Evolutionary conservation across 139 green algal species (phyloP), one percentile per base, ranked within the genome.

Genomic region (Chlorokybus atmophyticus): DNA sequence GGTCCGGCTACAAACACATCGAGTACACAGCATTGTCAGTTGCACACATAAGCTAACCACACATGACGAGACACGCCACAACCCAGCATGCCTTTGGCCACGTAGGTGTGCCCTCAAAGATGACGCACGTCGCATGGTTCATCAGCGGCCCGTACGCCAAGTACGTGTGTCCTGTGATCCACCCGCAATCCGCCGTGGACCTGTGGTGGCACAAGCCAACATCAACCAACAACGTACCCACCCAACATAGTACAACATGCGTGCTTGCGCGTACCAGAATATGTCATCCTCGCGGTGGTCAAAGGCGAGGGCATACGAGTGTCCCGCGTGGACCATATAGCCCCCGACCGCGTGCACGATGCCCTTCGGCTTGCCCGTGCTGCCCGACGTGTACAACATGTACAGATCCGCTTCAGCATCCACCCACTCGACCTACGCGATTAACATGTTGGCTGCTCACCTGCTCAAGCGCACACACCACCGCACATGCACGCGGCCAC

Each of bases 131-230:
- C 2, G 78, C 84, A 4, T 86, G 79, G 54, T 86, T 85, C 10
- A 97, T 74, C 67, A 97, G 72, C 0, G 91, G 91, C 2, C 81
- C 74, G 54, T 81, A 82, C 17, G 67, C 35, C n/a, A 80, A 19
- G 60, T 81, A 80, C 25, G 64, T 70, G 66, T 84, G 74, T 1
- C 71, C 83, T 0, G 90, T 98, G 74, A 98, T 95, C 90, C 91
- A 98, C 24, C 91, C 91, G 68, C 88, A 94, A 75, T 96, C 88
- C 2, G 88, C 90, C 6, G 86, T 95, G 71, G 79, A 93, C 63
- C 62, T 70, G 61, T 55, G 24, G 10, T 10, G n/a, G n/a, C n/a
- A n/a, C n/a, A n/a, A n/a, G n/a, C n/a, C n/a, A n/a, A n/a, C n/a
- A n/a, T n/a, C n/a, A n/a, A n/a, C n/a, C n/a, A n/a, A n/a, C n/a